These are phyloP conservation scores for Sonneratia caseolaris DNA, from an alignment of 345 rosid species.

Conservation along the genomic window DNA sequence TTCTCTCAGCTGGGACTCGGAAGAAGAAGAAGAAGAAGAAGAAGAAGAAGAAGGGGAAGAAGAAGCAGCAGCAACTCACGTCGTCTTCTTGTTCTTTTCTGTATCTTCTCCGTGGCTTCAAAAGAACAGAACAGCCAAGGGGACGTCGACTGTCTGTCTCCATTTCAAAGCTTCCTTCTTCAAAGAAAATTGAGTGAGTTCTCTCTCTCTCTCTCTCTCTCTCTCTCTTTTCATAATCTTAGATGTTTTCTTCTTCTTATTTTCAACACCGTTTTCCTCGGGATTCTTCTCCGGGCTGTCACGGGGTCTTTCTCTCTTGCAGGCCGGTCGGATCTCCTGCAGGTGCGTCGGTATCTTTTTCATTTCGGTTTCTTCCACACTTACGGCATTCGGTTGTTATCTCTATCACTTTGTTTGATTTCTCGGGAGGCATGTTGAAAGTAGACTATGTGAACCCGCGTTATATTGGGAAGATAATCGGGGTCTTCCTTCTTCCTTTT, in stretches of 20 bases:
- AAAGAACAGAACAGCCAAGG: background rate
- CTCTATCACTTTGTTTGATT: no score
- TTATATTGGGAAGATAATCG: background rate
- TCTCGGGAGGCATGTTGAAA: no score
- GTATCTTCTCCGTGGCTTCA: background rate
- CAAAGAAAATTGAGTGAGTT: background rate
- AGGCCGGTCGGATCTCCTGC: background rate
- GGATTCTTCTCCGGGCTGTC: background rate
- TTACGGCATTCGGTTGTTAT: background rate
- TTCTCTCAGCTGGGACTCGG: background rate
- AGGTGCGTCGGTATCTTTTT: background rate
- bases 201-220: background rate
- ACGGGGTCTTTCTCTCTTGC: background rate
- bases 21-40: background rate
- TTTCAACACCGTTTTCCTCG: background rate
- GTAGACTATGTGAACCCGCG: no score
- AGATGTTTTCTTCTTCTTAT: no score
- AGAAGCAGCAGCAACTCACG: no score
- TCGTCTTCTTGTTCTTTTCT: no score
- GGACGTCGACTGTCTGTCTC: background rate
- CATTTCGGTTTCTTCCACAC: background rate
- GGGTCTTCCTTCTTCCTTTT: background rate
- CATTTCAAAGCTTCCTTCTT: background rate
- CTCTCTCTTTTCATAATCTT: background rate
- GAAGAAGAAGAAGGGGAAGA: background rate